Conservation (phyloP, 192 early-diverging fungal genomes). For the Podila minutissima region DNA sequence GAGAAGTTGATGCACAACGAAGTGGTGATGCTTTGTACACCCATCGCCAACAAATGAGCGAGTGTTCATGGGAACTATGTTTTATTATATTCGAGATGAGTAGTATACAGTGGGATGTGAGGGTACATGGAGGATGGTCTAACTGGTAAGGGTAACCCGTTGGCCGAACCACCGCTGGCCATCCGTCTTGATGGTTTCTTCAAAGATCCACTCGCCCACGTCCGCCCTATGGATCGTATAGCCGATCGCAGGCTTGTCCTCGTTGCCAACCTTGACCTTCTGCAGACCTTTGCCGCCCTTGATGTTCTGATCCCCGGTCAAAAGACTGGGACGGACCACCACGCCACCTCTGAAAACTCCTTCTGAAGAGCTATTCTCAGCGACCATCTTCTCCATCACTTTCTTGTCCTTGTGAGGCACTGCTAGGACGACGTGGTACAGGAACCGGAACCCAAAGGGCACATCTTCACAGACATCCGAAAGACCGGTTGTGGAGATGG, state of each 20-base stretch:
- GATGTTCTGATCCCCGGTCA: constrained; percentile 26
- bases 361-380: not conserved
- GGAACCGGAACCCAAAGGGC: constrained; percentile 17
- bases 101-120: no score
- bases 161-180: constrained; percentile 10
- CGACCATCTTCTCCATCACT: constrained; percentile 23
- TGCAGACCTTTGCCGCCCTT: constrained; percentile 28
- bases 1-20: no score
- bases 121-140: not conserved
- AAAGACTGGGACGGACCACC: constrained; percentile 23
- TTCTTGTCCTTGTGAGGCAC: constrained; percentile 50
- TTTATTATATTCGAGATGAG: no score
- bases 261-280: constrained; percentile 24
- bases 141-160: constrained; percentile 13
- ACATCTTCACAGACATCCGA: constrained; percentile 38
- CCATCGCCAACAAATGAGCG: no score
- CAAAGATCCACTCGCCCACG: constrained; percentile 44
- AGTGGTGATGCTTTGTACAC: no score
- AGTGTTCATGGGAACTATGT: no score
- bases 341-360: constrained; percentile 23
- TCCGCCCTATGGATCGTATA: constrained; percentile 20
- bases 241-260: constrained; percentile 26
- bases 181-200: constrained; percentile 18
- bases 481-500: constrained; percentile 35
- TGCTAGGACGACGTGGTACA: constrained; percentile 26